These are phyloP conservation scores for bread wheat (Triticum aestivum) DNA, from an alignment of 176 grass and related monocot species.

Conservation along the genomic window DNA sequence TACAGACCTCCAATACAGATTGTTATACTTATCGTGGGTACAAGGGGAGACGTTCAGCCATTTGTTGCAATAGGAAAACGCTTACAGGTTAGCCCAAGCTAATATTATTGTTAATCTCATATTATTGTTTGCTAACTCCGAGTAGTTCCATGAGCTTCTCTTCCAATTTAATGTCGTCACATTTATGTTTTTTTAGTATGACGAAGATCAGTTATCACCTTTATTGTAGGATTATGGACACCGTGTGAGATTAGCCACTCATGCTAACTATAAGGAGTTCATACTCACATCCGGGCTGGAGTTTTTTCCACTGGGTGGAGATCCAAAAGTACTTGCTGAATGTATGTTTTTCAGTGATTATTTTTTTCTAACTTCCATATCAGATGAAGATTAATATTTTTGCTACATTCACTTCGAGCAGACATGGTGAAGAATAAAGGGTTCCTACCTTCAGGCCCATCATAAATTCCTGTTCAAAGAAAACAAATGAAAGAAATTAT, in stretches of 20 bases:
- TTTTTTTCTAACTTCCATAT: neutral
- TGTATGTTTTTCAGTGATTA: constrained; percentile 41
- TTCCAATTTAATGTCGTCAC: neutral
- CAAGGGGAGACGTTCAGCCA: constrained; percentile 95
- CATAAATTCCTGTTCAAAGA: constrained; percentile 87
- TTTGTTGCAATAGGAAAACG: constrained; percentile 97
- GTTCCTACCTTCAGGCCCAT: constrained; percentile 85
- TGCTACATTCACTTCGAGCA: constrained; percentile 35
- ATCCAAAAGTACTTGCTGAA: constrained; percentile 92
- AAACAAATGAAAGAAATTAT: constrained; percentile 97
- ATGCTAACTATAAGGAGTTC: constrained; percentile 97
- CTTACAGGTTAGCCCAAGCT: constrained; percentile 63
- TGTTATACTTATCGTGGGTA: constrained; percentile 96
- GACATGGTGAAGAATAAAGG: constrained; percentile 99
- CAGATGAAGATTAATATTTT: constrained; percentile 13
- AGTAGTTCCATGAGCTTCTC: constrained; percentile 15
- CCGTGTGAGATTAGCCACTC: constrained; percentile 89
- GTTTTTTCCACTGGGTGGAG: constrained; percentile 93
- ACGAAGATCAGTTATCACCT: neutral
- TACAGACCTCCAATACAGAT: constrained; percentile 86
- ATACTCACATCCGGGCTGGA: constrained; percentile 82
- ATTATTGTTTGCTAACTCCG: neutral
- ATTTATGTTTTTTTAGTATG: neutral
- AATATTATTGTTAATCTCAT: neutral
- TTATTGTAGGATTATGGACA: constrained; percentile 76